Conservation (phyloP, 1,139 yeast genomes). For the Pichia sp. region DNA sequence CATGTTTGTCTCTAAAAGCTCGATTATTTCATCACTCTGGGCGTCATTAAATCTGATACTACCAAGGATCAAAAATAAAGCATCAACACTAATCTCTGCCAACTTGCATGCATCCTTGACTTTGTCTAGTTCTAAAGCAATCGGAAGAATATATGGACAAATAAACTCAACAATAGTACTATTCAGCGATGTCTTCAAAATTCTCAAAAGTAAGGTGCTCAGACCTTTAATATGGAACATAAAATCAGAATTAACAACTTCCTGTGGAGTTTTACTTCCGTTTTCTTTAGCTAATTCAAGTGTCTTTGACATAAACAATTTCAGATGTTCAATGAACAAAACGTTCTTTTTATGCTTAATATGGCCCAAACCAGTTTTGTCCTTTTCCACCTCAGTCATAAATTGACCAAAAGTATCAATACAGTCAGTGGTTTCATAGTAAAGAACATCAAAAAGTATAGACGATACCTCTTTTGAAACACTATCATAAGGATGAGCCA, state of each 20-base stretch:
- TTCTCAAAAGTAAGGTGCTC: constrained; percentile 31
- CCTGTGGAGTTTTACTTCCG: constrained; percentile 40
- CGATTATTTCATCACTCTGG: constrained; percentile 40
- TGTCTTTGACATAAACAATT: constrained; percentile 21
- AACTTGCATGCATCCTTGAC: constrained; percentile 82
- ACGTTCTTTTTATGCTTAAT: constrained; percentile 11
- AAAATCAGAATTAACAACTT: constrained; percentile 44
- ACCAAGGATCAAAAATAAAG: constrained; percentile 25
- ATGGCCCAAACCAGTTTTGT: constrained; percentile 31
- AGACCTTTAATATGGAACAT: constrained; percentile 44
- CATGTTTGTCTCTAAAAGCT: constrained; percentile 46
- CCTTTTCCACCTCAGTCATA: constrained; percentile 36
- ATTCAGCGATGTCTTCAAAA: constrained; percentile 41
- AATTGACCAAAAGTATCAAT: constrained; percentile 42
- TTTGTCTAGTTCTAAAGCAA: constrained; percentile 58
- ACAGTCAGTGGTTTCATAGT: constrained; percentile 50
- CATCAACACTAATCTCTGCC: constrained; percentile 43
- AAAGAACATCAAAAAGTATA: constrained; percentile 53
- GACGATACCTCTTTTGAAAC: constrained; percentile 73
- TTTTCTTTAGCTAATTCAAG: constrained; percentile 19
- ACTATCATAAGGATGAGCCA: constrained; percentile 68
- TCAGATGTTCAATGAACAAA: constrained; percentile 21
- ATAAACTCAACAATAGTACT: constrained; percentile 41
- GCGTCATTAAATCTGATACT: constrained; percentile 23
- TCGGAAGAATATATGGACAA: constrained; percentile 57